Percentiles rank a stretch among this genome's conserved stretches.
These are phyloP conservation scores for Fusarium sp. DNA, from an alignment of 2,329 filamentous ascomycete genomes.

Conservation along the genomic window DNA sequence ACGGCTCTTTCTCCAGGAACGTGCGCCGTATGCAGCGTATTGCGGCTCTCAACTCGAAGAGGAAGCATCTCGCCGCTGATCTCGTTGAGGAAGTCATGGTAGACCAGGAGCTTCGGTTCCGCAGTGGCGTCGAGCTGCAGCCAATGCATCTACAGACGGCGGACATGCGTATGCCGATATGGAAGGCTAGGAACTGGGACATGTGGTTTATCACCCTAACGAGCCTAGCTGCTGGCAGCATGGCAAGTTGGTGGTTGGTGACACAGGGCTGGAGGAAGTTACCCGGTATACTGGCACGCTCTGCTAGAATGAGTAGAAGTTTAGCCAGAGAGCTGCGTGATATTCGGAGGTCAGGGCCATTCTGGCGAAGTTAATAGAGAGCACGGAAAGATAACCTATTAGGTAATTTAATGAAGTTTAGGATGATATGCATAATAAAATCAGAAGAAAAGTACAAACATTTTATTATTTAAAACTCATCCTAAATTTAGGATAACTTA, in stretches of 20 bases:
- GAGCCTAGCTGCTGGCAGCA: slow-evolving; percentile 12
- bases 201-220: slow-evolving; percentile 48
- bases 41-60: slow-evolving; percentile 54
- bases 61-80: slow-evolving; percentile 58
- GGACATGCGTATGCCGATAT: slow-evolving; percentile 58
- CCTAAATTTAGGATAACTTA: too few relatives aligned
- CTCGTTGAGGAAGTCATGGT: slow-evolving; percentile 60
- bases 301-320: background rate
- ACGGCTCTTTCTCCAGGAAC: slow-evolving; percentile 53
- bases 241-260: slow-evolving; percentile 42
- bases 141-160: slow-evolving; percentile 63
- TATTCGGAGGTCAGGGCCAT: background rate
- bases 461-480: too few relatives aligned
- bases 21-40: slow-evolving; percentile 57
- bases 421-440: too few relatives aligned
- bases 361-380: background rate
- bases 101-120: slow-evolving; percentile 52
- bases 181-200: slow-evolving; percentile 59
- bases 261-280: slow-evolving; percentile 34
- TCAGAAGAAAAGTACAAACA: too few relatives aligned
- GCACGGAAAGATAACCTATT: too few relatives aligned
- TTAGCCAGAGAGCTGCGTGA: slow-evolving; percentile 8
- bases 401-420: too few relatives aligned
- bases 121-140: slow-evolving; percentile 36
- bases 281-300: slow-evolving; percentile 19